Evolutionary conservation across 2,329 filamentous ascomycete genomes (phyloP).

Genomic region (Fusarium sp.): DNA sequence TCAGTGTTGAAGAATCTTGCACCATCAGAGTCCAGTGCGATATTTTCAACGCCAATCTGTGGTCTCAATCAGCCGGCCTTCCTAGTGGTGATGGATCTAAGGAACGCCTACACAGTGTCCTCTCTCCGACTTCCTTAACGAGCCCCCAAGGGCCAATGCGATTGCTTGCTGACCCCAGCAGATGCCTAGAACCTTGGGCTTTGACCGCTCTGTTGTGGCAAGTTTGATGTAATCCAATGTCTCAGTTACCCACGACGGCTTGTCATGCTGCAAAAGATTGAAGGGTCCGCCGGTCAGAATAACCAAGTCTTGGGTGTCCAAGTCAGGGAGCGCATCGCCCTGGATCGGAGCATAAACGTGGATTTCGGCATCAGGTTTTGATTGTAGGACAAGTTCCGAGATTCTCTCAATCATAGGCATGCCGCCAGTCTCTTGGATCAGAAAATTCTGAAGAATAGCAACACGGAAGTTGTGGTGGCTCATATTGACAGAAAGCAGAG

Average conservation of each 20-base stretch:
- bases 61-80: neutral
- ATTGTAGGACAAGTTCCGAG: neutral
- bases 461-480: neutral
- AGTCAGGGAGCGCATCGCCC: neutral
- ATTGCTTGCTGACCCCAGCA: conserved; percentile 12
- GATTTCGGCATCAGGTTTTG: neutral
- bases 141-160: neutral
- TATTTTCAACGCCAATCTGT: neutral
- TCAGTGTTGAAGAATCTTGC: neutral
- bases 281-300: conserved; percentile 5
- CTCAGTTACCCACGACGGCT: neutral
- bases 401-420: neutral
- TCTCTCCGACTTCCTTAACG: neutral
- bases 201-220: neutral
- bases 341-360: neutral
- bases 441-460: conserved; percentile 1
- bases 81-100: accelerated
- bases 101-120: neutral
- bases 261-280: neutral
- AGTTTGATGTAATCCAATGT: neutral
- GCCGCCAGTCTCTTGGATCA: neutral
- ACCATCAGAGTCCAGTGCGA: neutral
- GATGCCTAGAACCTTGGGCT: neutral
- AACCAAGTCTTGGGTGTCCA: neutral
- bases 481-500: neutral